These are phyloP conservation scores for Staphylotrichum tortipilum DNA, from an alignment of 495 filamentous ascomycete species.

Conservation along the genomic window DNA sequence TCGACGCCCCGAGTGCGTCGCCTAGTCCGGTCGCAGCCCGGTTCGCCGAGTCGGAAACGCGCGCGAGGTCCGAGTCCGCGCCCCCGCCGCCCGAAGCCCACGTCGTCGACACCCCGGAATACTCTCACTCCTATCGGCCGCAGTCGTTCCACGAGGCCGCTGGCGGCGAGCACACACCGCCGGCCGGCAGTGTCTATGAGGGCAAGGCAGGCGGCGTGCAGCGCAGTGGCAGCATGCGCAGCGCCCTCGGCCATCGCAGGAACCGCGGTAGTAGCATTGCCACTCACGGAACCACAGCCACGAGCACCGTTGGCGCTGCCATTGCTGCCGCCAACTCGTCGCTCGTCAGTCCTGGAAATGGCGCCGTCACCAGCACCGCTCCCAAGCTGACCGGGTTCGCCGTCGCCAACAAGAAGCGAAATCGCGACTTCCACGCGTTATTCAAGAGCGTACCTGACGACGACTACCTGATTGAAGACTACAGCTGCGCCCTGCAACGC, in stretches of 20 bases:
- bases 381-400: constrained; percentile 89
- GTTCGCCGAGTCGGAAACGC: constrained; percentile 36
- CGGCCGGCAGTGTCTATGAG: constrained; percentile 59
- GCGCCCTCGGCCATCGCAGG: constrained; percentile 58
- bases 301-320: constrained; percentile 51
- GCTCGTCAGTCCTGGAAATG: constrained; percentile 60
- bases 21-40: constrained; percentile 33
- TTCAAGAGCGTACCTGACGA: constrained; percentile 97
- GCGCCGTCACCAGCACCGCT: constrained; percentile 42
- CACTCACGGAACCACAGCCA: constrained; percentile 44
- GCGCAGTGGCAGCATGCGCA: constrained; percentile 75
- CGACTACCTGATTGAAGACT: constrained; percentile 97
- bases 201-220: constrained; percentile 51
- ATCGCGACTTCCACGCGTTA: constrained; percentile 85
- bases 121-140: constrained; percentile 23
- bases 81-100: constrained; percentile 35
- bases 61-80: constrained; percentile 37
- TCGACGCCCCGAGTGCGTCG: constrained; percentile 39
- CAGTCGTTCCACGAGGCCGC: constrained; percentile 40
- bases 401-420: constrained; percentile 90
- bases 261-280: constrained; percentile 84
- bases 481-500: constrained; percentile 89
- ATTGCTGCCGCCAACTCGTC: constrained; percentile 57
- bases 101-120: constrained; percentile 20
- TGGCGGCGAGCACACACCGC: constrained; percentile 52